phyloP scores from a whole-genome alignment of 2,329 filamentous ascomycete genomes.

The Colletotrichum noveboracense region DNA sequence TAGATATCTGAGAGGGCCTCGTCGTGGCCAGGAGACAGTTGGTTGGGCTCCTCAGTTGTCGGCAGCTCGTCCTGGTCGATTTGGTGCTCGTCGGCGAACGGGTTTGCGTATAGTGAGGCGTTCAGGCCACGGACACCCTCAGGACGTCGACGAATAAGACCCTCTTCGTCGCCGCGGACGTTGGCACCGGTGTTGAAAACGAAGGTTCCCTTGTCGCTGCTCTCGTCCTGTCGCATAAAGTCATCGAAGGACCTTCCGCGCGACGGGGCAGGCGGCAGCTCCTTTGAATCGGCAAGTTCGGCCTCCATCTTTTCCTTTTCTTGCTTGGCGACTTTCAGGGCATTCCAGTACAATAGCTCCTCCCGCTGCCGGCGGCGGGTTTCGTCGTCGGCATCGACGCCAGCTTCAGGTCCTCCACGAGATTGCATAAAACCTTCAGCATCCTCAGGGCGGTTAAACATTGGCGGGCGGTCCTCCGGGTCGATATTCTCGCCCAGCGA shows the following conservation, averaged over 20 bases:
- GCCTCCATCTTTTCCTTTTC: constrained; percentile 33
- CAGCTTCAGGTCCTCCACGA: constrained; percentile 47
- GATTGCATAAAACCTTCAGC: constrained; percentile 67
- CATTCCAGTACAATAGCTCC: constrained; percentile 71
- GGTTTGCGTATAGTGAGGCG: constrained; percentile 58
- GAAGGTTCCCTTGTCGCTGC: constrained; percentile 59
- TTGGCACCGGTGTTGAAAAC: constrained; percentile 64
- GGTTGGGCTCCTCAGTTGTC: constrained; percentile 34
- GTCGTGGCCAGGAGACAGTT: constrained; percentile 50
- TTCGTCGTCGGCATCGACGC: constrained; percentile 68
- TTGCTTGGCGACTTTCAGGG: constrained; percentile 55
- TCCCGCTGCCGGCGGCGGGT: constrained; percentile 65
- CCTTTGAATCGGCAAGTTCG: constrained; percentile 19
- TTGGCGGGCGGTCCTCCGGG: constrained; percentile 51
- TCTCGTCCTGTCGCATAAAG: constrained; percentile 57
- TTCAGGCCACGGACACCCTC: constrained; percentile 52
- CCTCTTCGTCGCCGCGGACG: constrained; percentile 41
- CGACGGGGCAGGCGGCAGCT: background rate
- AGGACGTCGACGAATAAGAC: constrained; percentile 53
- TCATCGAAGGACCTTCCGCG: constrained; percentile 61
- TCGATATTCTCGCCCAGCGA: constrained; percentile 63
- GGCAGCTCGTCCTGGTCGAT: constrained; percentile 53
- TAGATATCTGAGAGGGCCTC: constrained; percentile 61
- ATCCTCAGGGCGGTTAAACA: constrained; percentile 71
- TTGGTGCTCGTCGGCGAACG: constrained; percentile 63